Conservation (phyloP, 176 grass and related monocot species). For the Triticum turgidum region DNA sequence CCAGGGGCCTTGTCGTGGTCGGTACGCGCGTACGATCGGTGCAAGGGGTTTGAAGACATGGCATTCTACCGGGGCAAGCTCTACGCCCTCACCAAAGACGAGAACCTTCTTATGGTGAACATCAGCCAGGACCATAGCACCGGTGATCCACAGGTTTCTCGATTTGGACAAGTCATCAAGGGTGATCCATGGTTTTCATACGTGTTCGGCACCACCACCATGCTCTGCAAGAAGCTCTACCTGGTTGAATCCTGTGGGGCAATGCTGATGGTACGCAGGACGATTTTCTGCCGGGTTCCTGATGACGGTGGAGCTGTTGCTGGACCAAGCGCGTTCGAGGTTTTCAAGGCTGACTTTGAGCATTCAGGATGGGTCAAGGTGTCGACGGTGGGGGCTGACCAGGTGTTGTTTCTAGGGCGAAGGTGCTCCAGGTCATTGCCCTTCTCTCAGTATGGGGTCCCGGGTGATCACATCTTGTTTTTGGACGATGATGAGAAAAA, state of each 20-base stretch:
- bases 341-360: background rate
- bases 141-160: background rate
- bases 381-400: background rate
- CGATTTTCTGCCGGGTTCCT: background rate
- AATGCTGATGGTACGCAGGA: background rate
- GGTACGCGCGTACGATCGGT: background rate
- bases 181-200: background rate
- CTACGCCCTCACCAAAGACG: background rate
- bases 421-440: background rate
- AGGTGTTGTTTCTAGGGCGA: background rate
- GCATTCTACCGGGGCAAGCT: background rate
- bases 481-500: background rate
- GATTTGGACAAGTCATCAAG: background rate
- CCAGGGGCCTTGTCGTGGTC: constrained; percentile 7
- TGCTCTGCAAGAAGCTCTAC: background rate
- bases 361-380: background rate
- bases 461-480: background rate
- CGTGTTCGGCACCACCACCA: rapidly evolving
- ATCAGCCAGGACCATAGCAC: background rate
- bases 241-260: background rate
- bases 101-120: background rate
- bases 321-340: background rate
- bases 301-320: background rate
- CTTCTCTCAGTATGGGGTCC: background rate
- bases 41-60: background rate